Evolutionary conservation across 306 rosid genomes (phyloP), one percentile per base, ranked within the genome.

Genomic region (Senna siamea): DNA sequence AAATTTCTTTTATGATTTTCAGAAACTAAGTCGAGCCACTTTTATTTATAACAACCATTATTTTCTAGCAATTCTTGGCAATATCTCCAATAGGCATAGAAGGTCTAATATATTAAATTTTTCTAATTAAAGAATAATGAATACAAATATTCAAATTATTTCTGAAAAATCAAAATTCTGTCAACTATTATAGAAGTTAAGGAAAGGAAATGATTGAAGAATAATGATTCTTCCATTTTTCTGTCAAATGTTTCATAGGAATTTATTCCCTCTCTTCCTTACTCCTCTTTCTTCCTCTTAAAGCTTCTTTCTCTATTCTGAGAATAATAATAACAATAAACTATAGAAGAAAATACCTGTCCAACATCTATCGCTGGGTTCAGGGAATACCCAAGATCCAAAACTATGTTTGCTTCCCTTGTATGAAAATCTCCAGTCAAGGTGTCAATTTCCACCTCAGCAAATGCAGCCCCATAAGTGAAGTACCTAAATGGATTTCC

Each of bases 391-490:
- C 96, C 96, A 18, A 91, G 97, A 89, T 94, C 97, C 81, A 94
- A 72, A 70, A 87, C 23, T 51, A 94, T n/a, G 55, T 91, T 81
- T 76, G 93, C 95, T 46, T 32, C 83, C 52, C 95, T 83, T 11
- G 98, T 94, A 85, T 94, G 93, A 68, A 89, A 94, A 85, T 94
- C 96, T 82, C 97, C 98, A 4, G 96, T 91, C 83, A 94, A 82
- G 30, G 97, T 87, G 76, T 94, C 98, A 68, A 94, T 85, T 84
- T 94, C 98, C 73, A 94, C 96, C 93, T 91, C 98, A 9, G 93
- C 82, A 83, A 89, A 94, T 37, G 98, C 97, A 79, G 98, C 97
- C 46, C 98, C 98, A 62, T 89, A 89, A 19, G 98, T 94, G 87
- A 53, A 89, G 83, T 94, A 91, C 75, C 91, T 85, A 79, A 89